Conservation (phyloP, 1,284 basidiomycete species). For the Fomitiporia mediterranea region DNA sequence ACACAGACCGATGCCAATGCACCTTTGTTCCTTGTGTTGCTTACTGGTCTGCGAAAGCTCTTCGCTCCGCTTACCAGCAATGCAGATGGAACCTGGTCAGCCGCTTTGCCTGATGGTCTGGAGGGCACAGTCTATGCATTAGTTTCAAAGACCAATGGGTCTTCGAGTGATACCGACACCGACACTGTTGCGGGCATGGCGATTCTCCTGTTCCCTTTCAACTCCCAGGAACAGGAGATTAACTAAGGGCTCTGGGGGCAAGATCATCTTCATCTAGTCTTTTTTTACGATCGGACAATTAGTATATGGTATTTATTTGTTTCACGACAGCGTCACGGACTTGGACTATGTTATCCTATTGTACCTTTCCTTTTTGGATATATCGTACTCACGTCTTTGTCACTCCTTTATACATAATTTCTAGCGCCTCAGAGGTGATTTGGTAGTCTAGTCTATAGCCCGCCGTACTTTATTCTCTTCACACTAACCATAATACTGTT, state of each 20-base stretch:
- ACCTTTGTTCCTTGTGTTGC: slow-evolving; percentile 32
- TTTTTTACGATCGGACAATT: no score
- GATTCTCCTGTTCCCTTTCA: slow-evolving; percentile 35
- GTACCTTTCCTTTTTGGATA: no score
- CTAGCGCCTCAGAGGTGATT: no score
- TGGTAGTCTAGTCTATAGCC: no score
- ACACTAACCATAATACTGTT: no score
- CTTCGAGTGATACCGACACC: not conserved
- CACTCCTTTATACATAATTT: no score
- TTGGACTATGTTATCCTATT: no score
- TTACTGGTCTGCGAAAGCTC: slow-evolving; percentile 30
- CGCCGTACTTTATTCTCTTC: no score
- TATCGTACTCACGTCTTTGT: no score
- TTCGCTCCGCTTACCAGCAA: slow-evolving; percentile 29
- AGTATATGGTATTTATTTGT: no score
- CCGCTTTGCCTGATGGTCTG: slow-evolving; percentile 30
- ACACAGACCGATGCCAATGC: slow-evolving; percentile 29
- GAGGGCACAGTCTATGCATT: slow-evolving; percentile 30
- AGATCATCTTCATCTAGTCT: no score
- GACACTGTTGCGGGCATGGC: not conserved
- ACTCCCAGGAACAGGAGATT: slow-evolving; percentile 21
- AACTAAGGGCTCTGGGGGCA: not conserved
- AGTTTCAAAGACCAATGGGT: not conserved
- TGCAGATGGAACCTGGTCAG: slow-evolving; percentile 27
- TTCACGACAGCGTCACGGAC: no score